Evolutionary conservation across 805 yeast genomes (phyloP), one percentile per base, ranked within the genome.

Genomic region (Dipodascus geniculatus): DNA sequence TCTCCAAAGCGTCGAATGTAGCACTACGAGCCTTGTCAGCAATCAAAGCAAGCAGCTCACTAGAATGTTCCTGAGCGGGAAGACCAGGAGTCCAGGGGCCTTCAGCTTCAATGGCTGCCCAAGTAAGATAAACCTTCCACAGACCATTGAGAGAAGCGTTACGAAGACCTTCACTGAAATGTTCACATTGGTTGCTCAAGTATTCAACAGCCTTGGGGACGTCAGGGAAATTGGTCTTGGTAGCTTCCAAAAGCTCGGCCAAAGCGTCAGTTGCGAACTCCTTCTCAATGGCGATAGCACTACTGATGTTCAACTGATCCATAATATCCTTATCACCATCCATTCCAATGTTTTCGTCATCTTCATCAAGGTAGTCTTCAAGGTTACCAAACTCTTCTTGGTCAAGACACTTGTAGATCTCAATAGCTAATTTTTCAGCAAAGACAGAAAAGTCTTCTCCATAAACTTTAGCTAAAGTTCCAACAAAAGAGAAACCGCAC

Each of bases 281-380:
- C 72, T 91, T 91, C 73, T 91, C 99, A 62, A 87, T 84, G 60
- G 97, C 87, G 63, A 93, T 81, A 74, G 96, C 97, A 51, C 96
- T 85, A 77, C 89, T 90, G 58, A 93, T 89, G 61, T 87, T 84
- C 70, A 87, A 74, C 57, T 85, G 84, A 63, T 84, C 84, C 57
- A 78, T 82, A 54, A 80, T 67, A 51, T 81, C 87, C 55, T 80
- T 87, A 42, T 76, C 85, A 51, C 75, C 80, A 48, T 70, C 79
- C 54, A 62, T 66, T 22, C 69, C 72, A 17, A 71, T 65, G 51
- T 72, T 79, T 38, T 71, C 76, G 16, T 62, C 74, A 51, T 72
- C 78, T 44, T 72, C 77, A 8, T 64, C 75, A 17, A 71, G 81
- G 23, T 70, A 79, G 11, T 59, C 64, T 33, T 61, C 66, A 17